These are phyloP conservation scores for barley (Hordeum vulgare) DNA, from an alignment of 176 grass and related monocot genomes.

Conservation along the genomic window MorexV3_pseudomolecules_assembly NC_058519.1:562860133-562860632, in stretches of 20 bases:
- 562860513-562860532: conserved; percentile 47
- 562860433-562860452: background rate
- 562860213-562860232: conserved; percentile 90
- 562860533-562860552: conserved; percentile 70
- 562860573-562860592: conserved; percentile 67
- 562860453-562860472: conserved; percentile 19
- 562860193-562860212: conserved; percentile 94
- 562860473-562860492: conserved; percentile 68
- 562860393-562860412: background rate
- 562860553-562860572: conserved; percentile 60
- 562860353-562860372: background rate
- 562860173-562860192: conserved; percentile 69
- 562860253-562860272: conserved; percentile 91
- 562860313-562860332: background rate
- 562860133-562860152: background rate
- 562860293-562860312: conserved; percentile 4
- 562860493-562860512: conserved; percentile 71
- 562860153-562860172: conserved; percentile 77
- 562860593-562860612: conserved; percentile 65
- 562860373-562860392: background rate
- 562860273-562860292: conserved; percentile 7
- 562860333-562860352: background rate
- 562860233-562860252: conserved; percentile 98
- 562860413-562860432: background rate
- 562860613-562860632: conserved; percentile 50